Percentiles rank a stretch among this genome's conserved stretches.
phyloP scores from a whole-genome alignment of 2,329 filamentous ascomycete species.

The Apiospora sp. region DNA sequence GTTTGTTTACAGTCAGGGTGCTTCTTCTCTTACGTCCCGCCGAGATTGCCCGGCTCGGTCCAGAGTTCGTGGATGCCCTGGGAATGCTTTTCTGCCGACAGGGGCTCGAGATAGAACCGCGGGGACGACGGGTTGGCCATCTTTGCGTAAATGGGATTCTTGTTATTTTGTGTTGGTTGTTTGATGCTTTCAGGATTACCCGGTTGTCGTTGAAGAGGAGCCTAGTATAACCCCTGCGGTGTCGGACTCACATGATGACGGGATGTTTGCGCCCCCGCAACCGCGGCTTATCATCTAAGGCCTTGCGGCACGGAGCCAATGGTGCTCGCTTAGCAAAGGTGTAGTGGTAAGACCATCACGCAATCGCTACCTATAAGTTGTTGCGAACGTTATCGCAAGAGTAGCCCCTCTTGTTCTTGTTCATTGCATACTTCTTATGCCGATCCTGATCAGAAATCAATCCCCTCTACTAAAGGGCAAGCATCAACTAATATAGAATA shows the following conservation, averaged over 20 bases:
- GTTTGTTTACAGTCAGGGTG: not conserved
- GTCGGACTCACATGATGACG: not conserved
- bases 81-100: not conserved
- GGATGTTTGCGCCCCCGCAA: not conserved
- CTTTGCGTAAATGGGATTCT: not conserved
- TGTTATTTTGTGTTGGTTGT: not conserved
- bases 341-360: no score
- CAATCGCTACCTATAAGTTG: no score
- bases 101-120: constrained; percentile 13
- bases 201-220: no score
- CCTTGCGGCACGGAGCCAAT: not conserved
- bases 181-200: no score
- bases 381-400: no score
- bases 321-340: no score
- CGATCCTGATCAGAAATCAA: not conserved
- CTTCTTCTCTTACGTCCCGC: not conserved
- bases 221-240: no score
- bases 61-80: not conserved
- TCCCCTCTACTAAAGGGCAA: not conserved
- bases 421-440: not conserved
- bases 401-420: not conserved
- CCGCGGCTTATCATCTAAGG: not conserved
- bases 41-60: not conserved
- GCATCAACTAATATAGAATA: no score
- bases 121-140: not conserved